Conservation (phyloP, 2,329 filamentous ascomycete species). For the Calonectria crousiana region DNA sequence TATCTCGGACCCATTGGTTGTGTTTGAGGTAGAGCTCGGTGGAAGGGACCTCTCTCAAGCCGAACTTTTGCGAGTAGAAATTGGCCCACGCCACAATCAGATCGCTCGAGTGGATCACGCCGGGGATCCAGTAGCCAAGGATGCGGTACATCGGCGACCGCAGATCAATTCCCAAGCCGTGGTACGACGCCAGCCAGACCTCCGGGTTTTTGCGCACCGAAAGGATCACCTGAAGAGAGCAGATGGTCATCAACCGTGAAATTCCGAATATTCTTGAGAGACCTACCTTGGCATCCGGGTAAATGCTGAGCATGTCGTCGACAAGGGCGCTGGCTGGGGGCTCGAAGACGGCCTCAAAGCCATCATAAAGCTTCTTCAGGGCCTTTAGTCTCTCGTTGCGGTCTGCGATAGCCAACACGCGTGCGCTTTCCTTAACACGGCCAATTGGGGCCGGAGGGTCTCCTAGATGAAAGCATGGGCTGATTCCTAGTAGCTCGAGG, state of each 20-base stretch:
- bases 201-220: constrained; percentile 35
- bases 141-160: constrained; percentile 30
- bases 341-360: constrained; percentile 36
- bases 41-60: constrained; percentile 22
- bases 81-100: constrained; percentile 33
- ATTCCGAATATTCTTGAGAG: neutral
- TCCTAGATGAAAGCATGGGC: constrained; percentile 34
- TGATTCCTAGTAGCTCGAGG: constrained; percentile 30
- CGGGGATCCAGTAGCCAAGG: constrained; percentile 33
- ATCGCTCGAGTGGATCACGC: constrained; percentile 35
- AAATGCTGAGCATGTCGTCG: constrained; percentile 33
- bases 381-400: constrained; percentile 33
- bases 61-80: constrained; percentile 31
- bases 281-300: constrained; percentile 30
- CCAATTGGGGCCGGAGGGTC: constrained; percentile 33
- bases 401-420: constrained; percentile 27
- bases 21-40: constrained; percentile 31
- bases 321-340: constrained; percentile 34
- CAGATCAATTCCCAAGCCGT: constrained; percentile 35
- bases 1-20: constrained; percentile 34
- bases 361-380: constrained; percentile 30
- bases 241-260: neutral
- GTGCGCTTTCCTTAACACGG: constrained; percentile 33
- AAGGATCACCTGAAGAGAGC: constrained; percentile 22
- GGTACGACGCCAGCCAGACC: constrained; percentile 35